A percentile compares a stretch with the other conserved stretches of the same genome.
These are phyloP conservation scores for Oenanthe sinensis DNA, from an alignment of 129 eudicot genomes.

Conservation along the genomic window DNA sequence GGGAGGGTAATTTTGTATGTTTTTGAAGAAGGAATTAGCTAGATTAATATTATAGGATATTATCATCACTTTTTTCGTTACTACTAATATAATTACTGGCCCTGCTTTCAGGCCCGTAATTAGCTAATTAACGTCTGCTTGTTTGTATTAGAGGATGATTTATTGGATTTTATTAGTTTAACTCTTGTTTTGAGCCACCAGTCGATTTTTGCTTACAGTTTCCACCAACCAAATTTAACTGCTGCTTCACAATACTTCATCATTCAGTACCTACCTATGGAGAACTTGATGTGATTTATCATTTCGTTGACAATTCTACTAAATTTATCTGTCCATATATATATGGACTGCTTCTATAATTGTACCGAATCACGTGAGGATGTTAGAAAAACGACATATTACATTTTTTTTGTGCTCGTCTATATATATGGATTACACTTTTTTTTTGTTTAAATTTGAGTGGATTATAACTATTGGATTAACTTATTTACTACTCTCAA, in stretches of 20 bases:
- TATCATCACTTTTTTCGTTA: background rate
- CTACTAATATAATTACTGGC: background rate
- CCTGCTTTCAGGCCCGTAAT: background rate
- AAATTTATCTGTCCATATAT: no score
- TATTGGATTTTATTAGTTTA: background rate
- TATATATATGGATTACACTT: no score
- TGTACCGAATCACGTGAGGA: background rate
- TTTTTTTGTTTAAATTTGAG: no score
- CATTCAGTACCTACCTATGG: background rate
- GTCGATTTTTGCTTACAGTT: background rate
- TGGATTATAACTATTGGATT: no score
- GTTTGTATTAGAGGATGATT: background rate
- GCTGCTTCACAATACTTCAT: background rate
- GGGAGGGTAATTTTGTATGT: conserved; percentile 4
- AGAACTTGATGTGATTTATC: background rate
- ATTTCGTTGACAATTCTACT: background rate
- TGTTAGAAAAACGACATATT: background rate
- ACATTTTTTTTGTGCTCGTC: no score
- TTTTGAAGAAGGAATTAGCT: conserved; percentile 4
- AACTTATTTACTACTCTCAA: no score
- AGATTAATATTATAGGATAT: background rate
- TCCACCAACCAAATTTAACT: background rate
- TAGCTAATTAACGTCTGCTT: background rate
- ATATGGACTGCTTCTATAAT: background rate
- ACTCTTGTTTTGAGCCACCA: background rate